Base-by-base conservation (phyloP, 2,329 filamentous ascomycete species). In the Colletotrichum tabaci region DNA sequence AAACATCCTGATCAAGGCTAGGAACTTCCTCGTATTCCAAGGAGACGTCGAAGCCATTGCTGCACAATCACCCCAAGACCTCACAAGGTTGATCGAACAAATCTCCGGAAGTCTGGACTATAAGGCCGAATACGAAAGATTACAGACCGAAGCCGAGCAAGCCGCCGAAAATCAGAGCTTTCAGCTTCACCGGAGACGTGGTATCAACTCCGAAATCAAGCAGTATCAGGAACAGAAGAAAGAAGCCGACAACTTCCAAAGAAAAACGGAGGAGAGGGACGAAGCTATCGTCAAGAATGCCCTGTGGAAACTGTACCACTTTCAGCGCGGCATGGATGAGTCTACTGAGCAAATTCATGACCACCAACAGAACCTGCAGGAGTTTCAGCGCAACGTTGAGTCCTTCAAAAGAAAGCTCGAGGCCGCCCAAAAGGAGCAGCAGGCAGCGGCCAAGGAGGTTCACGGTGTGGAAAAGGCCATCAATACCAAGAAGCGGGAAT, bases 21-120 rank as follows among this genome's bases (percentile, higher is more conserved):
- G 96, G 75, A 99, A 99, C 80, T 99, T 99, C 80, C 89, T 99
- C 6, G 96, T 99, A 46, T 99, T 99, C 81, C 96, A 99, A 82
- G 97, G 96, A 75, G 96, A 99, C 80, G 96, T 99, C 21, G 96
- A 99, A 82, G 94, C 95, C 30, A 98, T 99, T 78, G 97, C 96
- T 2, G 95, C 95, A 9, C 96, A 98, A 80, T 97, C 95, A 1
- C 95, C 96, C 0, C 95, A 95, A 76, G 96, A 98, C 78, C 89
- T 99, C 49, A 99, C 96, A 0, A 90, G 94, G 61, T 85, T 99
- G 61, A 97, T 99, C 67, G 96, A 99, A 83, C 96, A 98, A 82
- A 98, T 99, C 73, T 98, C 96, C 1, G 96, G 96, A 56, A 98
- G 95, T 81, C 84, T 98, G 62, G 96, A 99, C 77, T 94, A 95